Percentiles rank a stretch among this genome's conserved stretches.
These are phyloP conservation scores for Medicago ruthenica DNA, from an alignment of 306 rosid species.

Conservation along the genomic window DNA sequence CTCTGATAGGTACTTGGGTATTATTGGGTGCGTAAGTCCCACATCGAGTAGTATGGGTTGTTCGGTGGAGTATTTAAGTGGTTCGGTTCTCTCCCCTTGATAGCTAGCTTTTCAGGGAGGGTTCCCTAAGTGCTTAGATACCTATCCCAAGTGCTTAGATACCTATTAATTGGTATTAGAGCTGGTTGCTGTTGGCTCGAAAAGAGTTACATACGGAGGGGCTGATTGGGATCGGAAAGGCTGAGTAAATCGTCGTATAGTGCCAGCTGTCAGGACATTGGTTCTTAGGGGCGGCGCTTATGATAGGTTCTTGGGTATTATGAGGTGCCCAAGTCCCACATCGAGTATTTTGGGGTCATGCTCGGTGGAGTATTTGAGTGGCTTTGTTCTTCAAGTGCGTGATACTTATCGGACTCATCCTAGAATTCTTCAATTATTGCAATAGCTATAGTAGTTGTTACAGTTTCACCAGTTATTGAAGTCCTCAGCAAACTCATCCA, in stretches of 20 bases:
- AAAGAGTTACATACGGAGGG: neutral
- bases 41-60: neutral
- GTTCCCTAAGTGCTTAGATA: neutral
- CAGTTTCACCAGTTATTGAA: too few species aligned
- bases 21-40: neutral
- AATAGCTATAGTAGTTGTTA: too few species aligned
- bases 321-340: neutral
- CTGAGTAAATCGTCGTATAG: too few species aligned
- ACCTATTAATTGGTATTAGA: neutral
- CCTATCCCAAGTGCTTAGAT: neutral
- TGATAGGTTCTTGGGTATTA: neutral
- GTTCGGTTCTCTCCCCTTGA: neutral
- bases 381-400: neutral
- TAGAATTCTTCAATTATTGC: too few species aligned
- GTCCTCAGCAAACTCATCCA: too few species aligned
- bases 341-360: neutral
- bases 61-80: neutral
- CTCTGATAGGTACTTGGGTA: neutral
- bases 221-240: too few species aligned
- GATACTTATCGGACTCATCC: neutral
- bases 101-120: neutral
- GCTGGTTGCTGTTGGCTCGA: neutral
- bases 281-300: neutral
- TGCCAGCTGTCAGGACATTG: neutral
- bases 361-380: neutral